These are phyloP conservation scores for Tagetes erecta DNA, from an alignment of 129 eudicot species.

Conservation along the genomic window DNA sequence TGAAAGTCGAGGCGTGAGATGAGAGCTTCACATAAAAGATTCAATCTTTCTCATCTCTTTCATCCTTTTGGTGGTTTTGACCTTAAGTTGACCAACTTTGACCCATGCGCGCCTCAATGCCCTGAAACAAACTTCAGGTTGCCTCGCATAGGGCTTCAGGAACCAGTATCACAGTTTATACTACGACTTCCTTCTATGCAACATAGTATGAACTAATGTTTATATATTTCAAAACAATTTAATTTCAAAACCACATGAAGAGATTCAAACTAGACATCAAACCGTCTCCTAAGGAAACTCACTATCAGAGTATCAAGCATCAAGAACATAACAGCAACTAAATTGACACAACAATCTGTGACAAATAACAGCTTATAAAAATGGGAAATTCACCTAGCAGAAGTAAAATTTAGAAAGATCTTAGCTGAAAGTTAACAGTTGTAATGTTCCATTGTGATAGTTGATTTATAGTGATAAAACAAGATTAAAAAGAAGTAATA, in stretches of 20 bases:
- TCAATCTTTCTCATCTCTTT: no score
- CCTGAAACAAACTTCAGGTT: no score
- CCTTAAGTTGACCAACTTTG: no score
- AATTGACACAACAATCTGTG: not conserved
- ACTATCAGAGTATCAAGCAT: not conserved
- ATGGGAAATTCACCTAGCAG: no score
- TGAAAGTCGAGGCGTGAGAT: no score
- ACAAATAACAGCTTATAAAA: not conserved
- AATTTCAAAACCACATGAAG: not conserved
- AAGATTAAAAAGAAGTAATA: not conserved
- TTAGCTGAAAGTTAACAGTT: no score
- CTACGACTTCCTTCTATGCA: not conserved
- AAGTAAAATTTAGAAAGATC: no score
- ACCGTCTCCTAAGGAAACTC: not conserved
- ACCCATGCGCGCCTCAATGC: no score
- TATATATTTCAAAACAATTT: not conserved
- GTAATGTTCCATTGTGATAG: not conserved
- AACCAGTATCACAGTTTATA: no score
- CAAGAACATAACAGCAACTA: not conserved
- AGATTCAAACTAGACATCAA: not conserved
- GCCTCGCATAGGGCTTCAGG: no score
- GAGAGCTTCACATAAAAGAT: no score
- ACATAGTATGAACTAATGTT: not conserved
- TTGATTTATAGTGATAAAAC: not conserved
- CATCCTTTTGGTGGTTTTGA: no score